Evolutionary conservation across 495 filamentous ascomycete species (phyloP).

Genomic region (Alectoria sarmentosa): DNA sequence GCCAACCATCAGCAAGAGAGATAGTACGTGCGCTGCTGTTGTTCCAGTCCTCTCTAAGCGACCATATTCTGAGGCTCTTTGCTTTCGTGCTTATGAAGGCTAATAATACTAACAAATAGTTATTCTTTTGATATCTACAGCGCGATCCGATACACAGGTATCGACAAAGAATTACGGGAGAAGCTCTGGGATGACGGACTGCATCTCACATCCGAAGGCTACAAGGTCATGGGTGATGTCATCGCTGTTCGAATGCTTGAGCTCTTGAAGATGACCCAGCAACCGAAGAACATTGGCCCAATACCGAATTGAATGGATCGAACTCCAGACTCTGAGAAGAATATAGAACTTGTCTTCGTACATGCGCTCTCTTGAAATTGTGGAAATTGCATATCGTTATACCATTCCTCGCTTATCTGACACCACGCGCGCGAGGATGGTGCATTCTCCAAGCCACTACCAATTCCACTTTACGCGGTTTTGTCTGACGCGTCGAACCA

Average conservation of each 20-base stretch:
- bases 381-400: not conserved
- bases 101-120: slow-evolving; percentile 17
- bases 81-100: not conserved
- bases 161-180: slow-evolving; percentile 36
- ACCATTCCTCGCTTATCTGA: slow-evolving; percentile 13
- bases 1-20: slow-evolving; percentile 37
- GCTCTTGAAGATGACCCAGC: slow-evolving; percentile 26
- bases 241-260: slow-evolving; percentile 43
- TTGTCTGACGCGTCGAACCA: slow-evolving; percentile 1
- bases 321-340: not conserved
- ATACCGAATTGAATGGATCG: not conserved
- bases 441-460: slow-evolving; percentile 4
- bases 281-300: slow-evolving; percentile 3
- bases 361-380: not conserved
- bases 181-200: slow-evolving; percentile 56
- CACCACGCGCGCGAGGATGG: not conserved
- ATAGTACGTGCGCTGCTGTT: slow-evolving; percentile 37
- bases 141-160: slow-evolving; percentile 43
- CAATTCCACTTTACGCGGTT: slow-evolving; percentile 4
- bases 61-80: not conserved
- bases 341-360: not conserved
- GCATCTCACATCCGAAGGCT: slow-evolving; percentile 53
- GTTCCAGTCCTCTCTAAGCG: not conserved
- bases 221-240: slow-evolving; percentile 50
- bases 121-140: slow-evolving; percentile 47